phyloP scores from a whole-genome alignment of 139 green algal species.

The Chlamydomonas incerta region DNA sequence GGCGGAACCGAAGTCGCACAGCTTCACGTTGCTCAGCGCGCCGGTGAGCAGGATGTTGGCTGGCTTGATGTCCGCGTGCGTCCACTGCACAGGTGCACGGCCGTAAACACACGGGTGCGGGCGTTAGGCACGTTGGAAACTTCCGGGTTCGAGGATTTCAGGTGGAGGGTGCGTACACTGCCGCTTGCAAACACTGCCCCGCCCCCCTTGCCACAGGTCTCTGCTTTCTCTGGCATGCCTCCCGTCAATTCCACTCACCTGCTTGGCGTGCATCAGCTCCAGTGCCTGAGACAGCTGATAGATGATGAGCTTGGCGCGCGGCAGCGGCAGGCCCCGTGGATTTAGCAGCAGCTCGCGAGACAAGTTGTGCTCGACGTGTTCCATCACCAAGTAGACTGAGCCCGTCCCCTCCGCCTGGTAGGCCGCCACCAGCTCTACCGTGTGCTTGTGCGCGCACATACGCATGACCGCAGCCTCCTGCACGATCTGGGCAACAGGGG shows the following conservation, averaged over 20 bases:
- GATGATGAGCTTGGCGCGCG: background rate
- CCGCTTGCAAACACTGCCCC: too few relatives aligned
- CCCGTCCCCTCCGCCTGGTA: background rate
- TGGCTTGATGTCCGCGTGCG: constrained; percentile 4
- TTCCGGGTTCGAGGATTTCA: too few relatives aligned
- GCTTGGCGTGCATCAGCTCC: background rate
- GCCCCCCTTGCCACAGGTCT: too few relatives aligned
- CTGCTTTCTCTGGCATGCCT: too few relatives aligned
- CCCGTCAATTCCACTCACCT: too few relatives aligned
- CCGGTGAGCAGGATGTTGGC: constrained; percentile 23
- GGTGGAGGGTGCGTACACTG: too few relatives aligned
- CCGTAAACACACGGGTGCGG: too few relatives aligned
- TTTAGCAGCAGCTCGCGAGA: constrained; percentile 21
- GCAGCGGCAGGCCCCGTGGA: background rate
- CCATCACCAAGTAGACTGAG: constrained; percentile 13
- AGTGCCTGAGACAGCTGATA: constrained; percentile 25
- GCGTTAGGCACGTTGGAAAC: too few relatives aligned
- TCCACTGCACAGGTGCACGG: background rate
- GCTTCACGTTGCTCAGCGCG: background rate
- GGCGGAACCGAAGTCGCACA: constrained; percentile 32
- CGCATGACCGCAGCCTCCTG: constrained; percentile 26
- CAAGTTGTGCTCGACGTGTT: background rate
- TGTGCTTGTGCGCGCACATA: background rate
- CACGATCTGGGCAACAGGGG: background rate
- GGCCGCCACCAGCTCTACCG: constrained; percentile 5